Conservation (phyloP, 2,329 filamentous ascomycete species). For the Stagonosporopsis cucurbitacearum region DNA sequence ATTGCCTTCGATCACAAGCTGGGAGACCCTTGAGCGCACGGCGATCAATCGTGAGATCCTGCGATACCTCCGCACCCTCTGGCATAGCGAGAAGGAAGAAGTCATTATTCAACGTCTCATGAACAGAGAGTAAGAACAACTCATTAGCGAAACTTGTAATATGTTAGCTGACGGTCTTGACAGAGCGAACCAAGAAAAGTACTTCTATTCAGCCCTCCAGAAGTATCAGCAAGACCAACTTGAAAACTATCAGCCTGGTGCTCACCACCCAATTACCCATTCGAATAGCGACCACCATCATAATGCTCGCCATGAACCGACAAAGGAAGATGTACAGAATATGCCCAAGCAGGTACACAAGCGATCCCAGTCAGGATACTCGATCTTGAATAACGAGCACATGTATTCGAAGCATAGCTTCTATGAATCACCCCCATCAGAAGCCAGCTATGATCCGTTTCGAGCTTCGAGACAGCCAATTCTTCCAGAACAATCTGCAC, state of each 20-base stretch:
- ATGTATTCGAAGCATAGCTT: slow-evolving; percentile 58
- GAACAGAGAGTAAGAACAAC: slow-evolving; percentile 50
- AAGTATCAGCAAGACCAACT: slow-evolving; percentile 84
- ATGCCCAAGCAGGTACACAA: slow-evolving; percentile 47
- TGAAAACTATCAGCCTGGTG: slow-evolving; percentile 80
- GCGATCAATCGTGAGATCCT: slow-evolving; percentile 84
- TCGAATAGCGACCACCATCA: slow-evolving; percentile 87
- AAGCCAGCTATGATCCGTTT: slow-evolving; percentile 83
- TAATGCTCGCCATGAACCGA: slow-evolving; percentile 34
- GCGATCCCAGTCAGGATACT: slow-evolving; percentile 62
- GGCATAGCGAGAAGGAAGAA: slow-evolving; percentile 83
- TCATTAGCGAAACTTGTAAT: background rate
- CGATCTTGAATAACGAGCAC: slow-evolving; percentile 62
- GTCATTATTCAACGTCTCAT: slow-evolving; percentile 72
- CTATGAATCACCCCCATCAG: slow-evolving; percentile 56
- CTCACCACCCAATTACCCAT: slow-evolving; percentile 69
- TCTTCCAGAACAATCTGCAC: slow-evolving; percentile 56
- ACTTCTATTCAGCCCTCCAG: slow-evolving; percentile 86
- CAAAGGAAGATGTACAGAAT: slow-evolving; percentile 39
- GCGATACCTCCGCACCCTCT: slow-evolving; percentile 85
- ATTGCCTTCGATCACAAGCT: slow-evolving; percentile 65
- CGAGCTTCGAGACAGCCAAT: slow-evolving; percentile 69
- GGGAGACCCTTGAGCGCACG: slow-evolving; percentile 64
- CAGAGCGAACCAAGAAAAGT: slow-evolving; percentile 86
- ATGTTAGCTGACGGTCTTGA: slow-evolving; percentile 3